phyloP scores from a whole-genome alignment of 2,329 filamentous ascomycete species.

The Madurella mycetomatis region DNA sequence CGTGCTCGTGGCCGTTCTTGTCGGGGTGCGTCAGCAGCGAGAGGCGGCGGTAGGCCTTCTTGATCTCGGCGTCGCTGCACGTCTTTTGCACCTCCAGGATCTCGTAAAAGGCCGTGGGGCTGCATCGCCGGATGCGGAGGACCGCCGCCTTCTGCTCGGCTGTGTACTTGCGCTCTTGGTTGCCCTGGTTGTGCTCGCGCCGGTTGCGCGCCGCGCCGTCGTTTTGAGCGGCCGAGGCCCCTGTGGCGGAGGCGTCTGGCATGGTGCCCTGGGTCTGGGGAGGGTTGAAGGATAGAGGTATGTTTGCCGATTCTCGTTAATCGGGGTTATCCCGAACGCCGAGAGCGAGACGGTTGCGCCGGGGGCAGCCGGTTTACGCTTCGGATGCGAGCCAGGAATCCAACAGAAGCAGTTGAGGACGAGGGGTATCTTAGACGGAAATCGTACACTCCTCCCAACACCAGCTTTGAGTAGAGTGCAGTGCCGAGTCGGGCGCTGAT shows the following conservation, averaged over 20 bases:
- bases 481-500: not conserved
- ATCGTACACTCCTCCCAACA: too few relatives aligned
- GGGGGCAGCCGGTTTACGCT: not conserved
- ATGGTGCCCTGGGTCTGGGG: conserved; percentile 27
- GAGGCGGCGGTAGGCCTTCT: conserved; percentile 95
- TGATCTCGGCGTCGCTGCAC: conserved; percentile 79
- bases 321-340: not conserved
- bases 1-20: conserved; percentile 94
- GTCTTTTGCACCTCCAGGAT: conserved; percentile 69
- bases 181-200: conserved; percentile 71
- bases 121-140: conserved; percentile 78
- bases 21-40: conserved; percentile 94
- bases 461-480: too few relatives aligned
- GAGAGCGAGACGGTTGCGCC: not conserved
- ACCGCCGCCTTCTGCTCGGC: conserved; percentile 89
- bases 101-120: conserved; percentile 88
- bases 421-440: too few relatives aligned
- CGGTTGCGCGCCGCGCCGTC: conserved; percentile 36
- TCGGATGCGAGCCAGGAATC: too few relatives aligned
- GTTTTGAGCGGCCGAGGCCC: conserved; percentile 45
- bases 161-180: conserved; percentile 74
- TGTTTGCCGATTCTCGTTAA: too few relatives aligned
- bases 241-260: conserved; percentile 51
- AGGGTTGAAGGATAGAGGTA: not conserved
- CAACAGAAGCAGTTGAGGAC: too few relatives aligned